Evolutionary conservation across 2,329 filamentous ascomycete species (phyloP).

Genomic region (Pseudohalonectria lignicola): DNA sequence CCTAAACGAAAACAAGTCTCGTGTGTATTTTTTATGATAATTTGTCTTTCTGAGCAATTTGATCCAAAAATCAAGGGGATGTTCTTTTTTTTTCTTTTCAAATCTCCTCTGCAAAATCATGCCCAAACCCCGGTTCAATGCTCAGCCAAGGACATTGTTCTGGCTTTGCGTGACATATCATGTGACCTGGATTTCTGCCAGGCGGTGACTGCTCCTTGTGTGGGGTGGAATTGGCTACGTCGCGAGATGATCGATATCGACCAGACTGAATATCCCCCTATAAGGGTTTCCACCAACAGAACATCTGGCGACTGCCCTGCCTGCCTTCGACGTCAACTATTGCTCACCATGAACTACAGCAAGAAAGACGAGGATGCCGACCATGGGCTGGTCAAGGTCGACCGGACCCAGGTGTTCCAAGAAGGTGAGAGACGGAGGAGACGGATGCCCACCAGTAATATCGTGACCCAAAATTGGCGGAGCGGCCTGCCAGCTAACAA

Average conservation of each 20-base stretch:
- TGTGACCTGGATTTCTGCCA: too few relatives aligned
- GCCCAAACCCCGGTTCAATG: too few relatives aligned
- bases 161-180: too few relatives aligned
- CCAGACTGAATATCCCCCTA: conserved; percentile 2
- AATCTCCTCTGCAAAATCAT: too few relatives aligned
- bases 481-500: neutral
- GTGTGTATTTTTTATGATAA: too few relatives aligned
- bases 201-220: conserved; percentile 2
- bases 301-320: conserved; percentile 7
- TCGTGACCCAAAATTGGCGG: conserved; percentile 4
- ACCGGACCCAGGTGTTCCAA: conserved; percentile 96
- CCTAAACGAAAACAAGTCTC: too few relatives aligned
- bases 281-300: conserved; percentile 4
- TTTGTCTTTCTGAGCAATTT: too few relatives aligned
- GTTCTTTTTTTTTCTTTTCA: too few relatives aligned
- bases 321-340: conserved; percentile 5
- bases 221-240: conserved; percentile 17
- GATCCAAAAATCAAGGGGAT: too few relatives aligned
- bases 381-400: conserved; percentile 87
- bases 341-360: conserved; percentile 78
- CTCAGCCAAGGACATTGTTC: too few relatives aligned
- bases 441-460: conserved; percentile 16
- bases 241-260: conserved; percentile 11
- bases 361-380: conserved; percentile 99
- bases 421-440: conserved; percentile 58